These are phyloP conservation scores for Ophiostoma ulmi DNA, from an alignment of 2,329 filamentous ascomycete genomes.

Conservation along the genomic window DNA sequence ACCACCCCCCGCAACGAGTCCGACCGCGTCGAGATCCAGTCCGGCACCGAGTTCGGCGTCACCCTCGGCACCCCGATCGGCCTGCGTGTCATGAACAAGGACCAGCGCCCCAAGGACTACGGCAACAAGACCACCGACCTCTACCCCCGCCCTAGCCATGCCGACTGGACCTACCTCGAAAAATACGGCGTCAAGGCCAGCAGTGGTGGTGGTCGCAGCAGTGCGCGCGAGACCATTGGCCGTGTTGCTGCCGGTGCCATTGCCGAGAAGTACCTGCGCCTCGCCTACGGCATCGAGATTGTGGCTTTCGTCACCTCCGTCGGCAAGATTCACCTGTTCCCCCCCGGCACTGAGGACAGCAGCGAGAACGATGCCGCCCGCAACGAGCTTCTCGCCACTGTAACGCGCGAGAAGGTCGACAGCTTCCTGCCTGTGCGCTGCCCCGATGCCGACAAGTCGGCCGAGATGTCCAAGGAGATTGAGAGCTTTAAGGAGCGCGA, in stretches of 20 bases:
- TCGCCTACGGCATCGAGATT: conserved; percentile 82
- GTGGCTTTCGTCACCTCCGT: conserved; percentile 85
- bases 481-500: conserved; percentile 69
- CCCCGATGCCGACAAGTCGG: conserved; percentile 60
- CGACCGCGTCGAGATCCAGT: conserved; percentile 86
- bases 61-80: conserved; percentile 89
- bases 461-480: conserved; percentile 73
- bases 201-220: conserved; percentile 82
- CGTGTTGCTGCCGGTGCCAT: conserved; percentile 88
- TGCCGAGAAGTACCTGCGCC: conserved; percentile 82
- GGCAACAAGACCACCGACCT: conserved; percentile 82
- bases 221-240: conserved; percentile 91
- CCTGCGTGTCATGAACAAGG: conserved; percentile 83
- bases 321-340: conserved; percentile 72
- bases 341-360: conserved; percentile 32
- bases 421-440: conserved; percentile 80
- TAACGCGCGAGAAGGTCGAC: conserved; percentile 75
- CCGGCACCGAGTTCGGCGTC: conserved; percentile 82
- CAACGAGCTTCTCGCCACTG: conserved; percentile 57
- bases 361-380: background rate
- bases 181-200: conserved; percentile 95
- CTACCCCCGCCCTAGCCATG: conserved; percentile 87
- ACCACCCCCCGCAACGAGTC: conserved; percentile 92
- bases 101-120: conserved; percentile 90
- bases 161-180: conserved; percentile 94